Base-by-base conservation (phyloP, 805 yeast species). In the Brettanomyces bruxellensis region DNA sequence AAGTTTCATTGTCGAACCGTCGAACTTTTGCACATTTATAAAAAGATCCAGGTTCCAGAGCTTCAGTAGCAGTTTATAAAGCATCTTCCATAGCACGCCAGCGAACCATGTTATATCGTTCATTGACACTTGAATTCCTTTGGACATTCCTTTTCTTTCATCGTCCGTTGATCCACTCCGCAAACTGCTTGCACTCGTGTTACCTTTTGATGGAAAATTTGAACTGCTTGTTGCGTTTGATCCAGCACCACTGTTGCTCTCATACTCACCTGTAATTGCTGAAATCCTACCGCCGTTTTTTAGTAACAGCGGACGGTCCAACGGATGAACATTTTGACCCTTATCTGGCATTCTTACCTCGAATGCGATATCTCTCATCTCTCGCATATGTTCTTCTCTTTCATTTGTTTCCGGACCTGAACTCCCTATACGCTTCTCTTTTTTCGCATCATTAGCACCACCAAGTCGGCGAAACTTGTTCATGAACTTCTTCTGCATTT, bases 21-120 rank as follows among this genome's bases (percentile, higher is more conserved):
- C 50, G 0, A 62, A 49, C 13, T 53, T 48, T 2, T 52, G 50
- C 4, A 63, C 45, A 41, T 59, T 58, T n/a, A 62, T 46, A 43
- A 55, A 57, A 3, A 60, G 41, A 48, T 62, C 62, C 25, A 61
- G 37, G 14, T 58, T 55, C 64, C 65, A 62, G 23, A 58, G 46
- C 4, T 45, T 35, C 12, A 45, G 28, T 4, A 55, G 13, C 3
- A 51, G 4, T 12, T 49, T 46, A 4, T 39, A 37, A 3, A 46
- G 30, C 22, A 50, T 45, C 7, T 43, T 48, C 4, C 46, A 40
- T 5, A 56, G 7, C 3, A 48, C 28, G 2, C 47, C 40, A 4
- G 47, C 18, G 3, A 56, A 40, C 18, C 52, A 41, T 4, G 53
- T 23, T 5, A 58, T 11, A 38, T 57, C 64, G 11, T 46, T 49